phyloP scores from a whole-genome alignment of 179 eudicot genomes.

The Beta lomatogona region DNA sequence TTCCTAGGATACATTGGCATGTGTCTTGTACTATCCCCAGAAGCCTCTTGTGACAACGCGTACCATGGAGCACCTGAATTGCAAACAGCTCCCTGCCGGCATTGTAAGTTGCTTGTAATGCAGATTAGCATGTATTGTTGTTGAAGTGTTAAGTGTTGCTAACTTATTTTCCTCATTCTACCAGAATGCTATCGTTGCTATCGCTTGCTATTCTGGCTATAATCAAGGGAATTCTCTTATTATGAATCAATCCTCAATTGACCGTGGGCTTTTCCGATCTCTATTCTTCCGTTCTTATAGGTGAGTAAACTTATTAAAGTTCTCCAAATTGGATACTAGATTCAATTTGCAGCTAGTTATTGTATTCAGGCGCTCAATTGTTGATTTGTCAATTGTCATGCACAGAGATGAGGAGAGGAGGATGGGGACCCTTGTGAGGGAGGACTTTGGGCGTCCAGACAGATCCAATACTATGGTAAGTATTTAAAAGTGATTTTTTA shows the following conservation, averaged over 20 bases:
- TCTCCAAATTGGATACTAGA: neutral
- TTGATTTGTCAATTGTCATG: constrained; percentile 9
- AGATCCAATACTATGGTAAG: constrained; percentile 82
- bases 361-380: neutral
- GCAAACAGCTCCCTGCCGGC: constrained; percentile 88
- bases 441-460: constrained; percentile 87
- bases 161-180: constrained; percentile 3
- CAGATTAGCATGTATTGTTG: neutral
- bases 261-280: constrained; percentile 89
- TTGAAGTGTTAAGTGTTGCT: neutral
- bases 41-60: constrained; percentile 95
- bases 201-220: constrained; percentile 91
- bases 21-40: constrained; percentile 90
- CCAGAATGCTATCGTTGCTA: constrained; percentile 91
- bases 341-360: constrained; percentile 6
- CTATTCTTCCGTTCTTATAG: constrained; percentile 89
- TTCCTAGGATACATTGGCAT: constrained; percentile 81
- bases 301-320: constrained; percentile 22
- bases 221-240: constrained; percentile 96
- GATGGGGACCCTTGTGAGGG: constrained; percentile 90
- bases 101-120: constrained; percentile 43
- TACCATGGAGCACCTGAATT: constrained; percentile 94
- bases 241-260: constrained; percentile 90
- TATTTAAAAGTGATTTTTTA: neutral
- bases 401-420: constrained; percentile 87